A percentile compares a stretch with the other conserved stretches of the same genome.
Evolutionary conservation across 2,329 filamentous ascomycete genomes (phyloP).

Genomic region (Emergomyces africanus): DNA sequence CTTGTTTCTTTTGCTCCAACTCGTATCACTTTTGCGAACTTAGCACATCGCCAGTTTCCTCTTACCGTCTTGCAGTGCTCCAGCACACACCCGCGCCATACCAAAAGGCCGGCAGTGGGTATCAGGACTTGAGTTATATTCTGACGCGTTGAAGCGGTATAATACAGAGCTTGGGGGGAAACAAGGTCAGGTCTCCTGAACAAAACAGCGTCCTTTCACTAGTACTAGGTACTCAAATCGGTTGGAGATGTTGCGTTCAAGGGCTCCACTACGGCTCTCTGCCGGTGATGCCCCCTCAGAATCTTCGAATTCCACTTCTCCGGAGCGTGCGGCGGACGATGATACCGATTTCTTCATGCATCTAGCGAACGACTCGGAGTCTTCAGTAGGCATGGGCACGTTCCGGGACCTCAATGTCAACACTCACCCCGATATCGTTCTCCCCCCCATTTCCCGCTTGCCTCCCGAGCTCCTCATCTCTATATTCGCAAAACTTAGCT

Average conservation of each 20-base stretch:
- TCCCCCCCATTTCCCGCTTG: constrained; percentile 61
- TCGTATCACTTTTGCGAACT: background rate
- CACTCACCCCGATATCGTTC: constrained; percentile 27
- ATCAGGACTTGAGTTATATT: background rate
- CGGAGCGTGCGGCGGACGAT: constrained; percentile 51
- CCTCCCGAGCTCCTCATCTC: constrained; percentile 91
- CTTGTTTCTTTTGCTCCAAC: background rate
- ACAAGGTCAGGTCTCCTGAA: background rate
- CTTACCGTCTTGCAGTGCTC: background rate
- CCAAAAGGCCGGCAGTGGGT: background rate
- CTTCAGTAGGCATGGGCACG: constrained; percentile 71
- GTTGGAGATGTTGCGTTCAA: constrained; percentile 24
- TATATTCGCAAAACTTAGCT: constrained; percentile 74
- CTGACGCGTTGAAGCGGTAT: background rate
- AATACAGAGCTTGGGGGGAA: background rate
- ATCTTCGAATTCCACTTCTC: constrained; percentile 22
- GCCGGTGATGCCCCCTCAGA: constrained; percentile 31
- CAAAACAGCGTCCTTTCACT: background rate
- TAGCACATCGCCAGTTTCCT: background rate
- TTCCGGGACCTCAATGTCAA: constrained; percentile 60
- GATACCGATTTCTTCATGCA: constrained; percentile 88
- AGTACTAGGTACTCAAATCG: too few species aligned
- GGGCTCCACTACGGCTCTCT: constrained; percentile 24
- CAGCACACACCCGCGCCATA: background rate
- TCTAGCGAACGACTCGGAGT: constrained; percentile 78